phyloP scores from a whole-genome alignment of 495 filamentous ascomycete species.

The Aspergillus affinis region DNA sequence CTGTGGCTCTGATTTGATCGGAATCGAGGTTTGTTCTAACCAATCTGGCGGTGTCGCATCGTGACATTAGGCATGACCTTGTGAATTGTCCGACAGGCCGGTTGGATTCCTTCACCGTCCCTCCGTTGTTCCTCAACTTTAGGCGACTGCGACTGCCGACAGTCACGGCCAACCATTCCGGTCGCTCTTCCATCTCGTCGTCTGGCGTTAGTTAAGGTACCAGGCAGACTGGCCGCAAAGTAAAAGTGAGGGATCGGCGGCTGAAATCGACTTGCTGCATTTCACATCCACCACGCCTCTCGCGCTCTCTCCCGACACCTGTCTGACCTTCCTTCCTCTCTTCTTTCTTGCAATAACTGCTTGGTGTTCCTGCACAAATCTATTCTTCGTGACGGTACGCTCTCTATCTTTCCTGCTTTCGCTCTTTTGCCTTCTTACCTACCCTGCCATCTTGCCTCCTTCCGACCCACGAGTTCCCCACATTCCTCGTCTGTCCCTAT shows the following conservation, averaged over 20 bases:
- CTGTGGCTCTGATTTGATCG: neutral
- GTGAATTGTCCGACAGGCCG: constrained; percentile 6
- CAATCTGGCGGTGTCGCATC: constrained; percentile 6
- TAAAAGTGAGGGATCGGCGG: constrained; percentile 29
- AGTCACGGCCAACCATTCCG: neutral
- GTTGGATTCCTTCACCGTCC: constrained; percentile 2
- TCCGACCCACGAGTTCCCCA: constrained; percentile 2
- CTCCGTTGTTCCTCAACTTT: constrained; percentile 6
- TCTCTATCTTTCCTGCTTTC: constrained; percentile 5
- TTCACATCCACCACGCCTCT: neutral
- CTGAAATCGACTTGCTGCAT: constrained; percentile 10
- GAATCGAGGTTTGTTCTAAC: neutral
- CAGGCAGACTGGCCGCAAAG: neutral
- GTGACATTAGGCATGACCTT: constrained; percentile 4
- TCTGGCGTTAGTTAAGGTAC: neutral
- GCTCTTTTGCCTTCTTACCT: constrained; percentile 6
- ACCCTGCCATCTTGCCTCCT: neutral
- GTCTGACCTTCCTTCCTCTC: constrained; percentile 14
- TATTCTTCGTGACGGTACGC: constrained; percentile 7
- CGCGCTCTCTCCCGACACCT: neutral
- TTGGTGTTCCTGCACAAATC: neutral
- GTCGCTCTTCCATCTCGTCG: neutral
- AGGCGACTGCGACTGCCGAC: neutral
- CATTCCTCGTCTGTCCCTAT: constrained; percentile 12
- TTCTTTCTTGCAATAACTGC: constrained; percentile 1